Evolutionary conservation across 1,284 basidiomycete genomes (phyloP).

Genomic region (Hymenochaete sp.): DNA sequence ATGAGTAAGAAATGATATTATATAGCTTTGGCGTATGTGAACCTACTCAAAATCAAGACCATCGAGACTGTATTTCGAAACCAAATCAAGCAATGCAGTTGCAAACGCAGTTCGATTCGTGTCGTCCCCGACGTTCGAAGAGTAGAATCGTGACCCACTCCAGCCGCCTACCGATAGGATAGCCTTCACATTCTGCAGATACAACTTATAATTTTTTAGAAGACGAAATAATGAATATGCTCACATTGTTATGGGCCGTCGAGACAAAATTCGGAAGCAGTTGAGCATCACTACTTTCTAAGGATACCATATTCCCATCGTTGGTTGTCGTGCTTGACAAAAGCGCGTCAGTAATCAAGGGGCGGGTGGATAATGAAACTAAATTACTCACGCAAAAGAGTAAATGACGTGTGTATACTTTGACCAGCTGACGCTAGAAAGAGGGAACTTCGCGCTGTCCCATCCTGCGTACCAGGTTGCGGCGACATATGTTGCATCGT

Average conservation of each 20-base stretch:
- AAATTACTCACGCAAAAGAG: slow-evolving; percentile 48
- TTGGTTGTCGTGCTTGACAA: slow-evolving; percentile 33
- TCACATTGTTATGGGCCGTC: slow-evolving; percentile 44
- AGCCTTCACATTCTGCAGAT: slow-evolving; percentile 51
- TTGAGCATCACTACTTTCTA: slow-evolving; percentile 34
- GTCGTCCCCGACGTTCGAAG: slow-evolving; percentile 54
- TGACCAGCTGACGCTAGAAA: slow-evolving; percentile 46
- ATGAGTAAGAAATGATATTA: background rate
- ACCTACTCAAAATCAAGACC: slow-evolving; percentile 83
- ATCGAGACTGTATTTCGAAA: slow-evolving; percentile 59
- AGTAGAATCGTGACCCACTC: slow-evolving; percentile 76
- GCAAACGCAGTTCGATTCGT: slow-evolving; percentile 61
- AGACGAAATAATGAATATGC: no score
- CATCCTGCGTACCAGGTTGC: slow-evolving; percentile 61
- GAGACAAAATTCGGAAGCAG: slow-evolving; percentile 45
- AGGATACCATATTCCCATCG: slow-evolving; percentile 32
- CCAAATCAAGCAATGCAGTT: slow-evolving; percentile 51
- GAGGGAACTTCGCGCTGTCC: slow-evolving; percentile 39
- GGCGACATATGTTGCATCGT: slow-evolving; percentile 26
- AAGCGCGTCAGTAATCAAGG: background rate
- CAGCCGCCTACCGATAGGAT: slow-evolving; percentile 82
- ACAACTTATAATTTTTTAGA: background rate
- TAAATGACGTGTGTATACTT: slow-evolving; percentile 59
- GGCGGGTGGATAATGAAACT: background rate
- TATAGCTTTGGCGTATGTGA: background rate